Conservation (phyloP, 2,329 filamentous ascomycete species). For the Scedosporium boydii region DNA sequence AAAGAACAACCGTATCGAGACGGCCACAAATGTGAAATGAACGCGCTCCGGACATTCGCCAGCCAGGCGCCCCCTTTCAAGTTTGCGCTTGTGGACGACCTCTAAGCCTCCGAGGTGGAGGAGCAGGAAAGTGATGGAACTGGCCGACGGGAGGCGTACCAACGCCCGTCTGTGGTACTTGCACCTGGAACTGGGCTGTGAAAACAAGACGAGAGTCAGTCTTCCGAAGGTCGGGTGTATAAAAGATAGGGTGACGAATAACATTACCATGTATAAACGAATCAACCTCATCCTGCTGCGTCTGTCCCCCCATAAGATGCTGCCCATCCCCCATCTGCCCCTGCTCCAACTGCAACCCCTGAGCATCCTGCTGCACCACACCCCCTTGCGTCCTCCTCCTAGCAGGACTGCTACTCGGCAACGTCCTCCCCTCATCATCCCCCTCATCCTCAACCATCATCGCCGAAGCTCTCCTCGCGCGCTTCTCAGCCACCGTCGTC, state of each 20-base stretch:
- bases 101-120: neutral
- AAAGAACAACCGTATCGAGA: too few species aligned
- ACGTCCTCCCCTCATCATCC: neutral
- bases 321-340: conserved; percentile 5
- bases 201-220: neutral
- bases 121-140: conserved; percentile 5
- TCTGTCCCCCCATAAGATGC: neutral
- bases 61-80: neutral
- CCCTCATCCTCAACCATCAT: neutral
- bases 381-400: conserved; percentile 9
- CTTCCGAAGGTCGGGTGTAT: neutral
- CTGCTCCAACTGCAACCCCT: conserved; percentile 15
- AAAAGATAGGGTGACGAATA: neutral
- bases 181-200: conserved; percentile 4
- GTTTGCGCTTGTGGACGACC: conserved; percentile 1
- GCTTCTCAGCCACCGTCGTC: conserved; percentile 8
- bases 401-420: neutral
- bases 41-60: too few species aligned
- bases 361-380: conserved; percentile 16
- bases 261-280: neutral
- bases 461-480: conserved; percentile 13
- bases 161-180: neutral
- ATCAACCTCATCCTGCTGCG: conserved; percentile 4
- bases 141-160: conserved; percentile 3
- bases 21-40: too few species aligned